These are phyloP conservation scores for Ustilago xerochloae DNA, from an alignment of 1,284 basidiomycete genomes.

Conservation along the genomic window DNA sequence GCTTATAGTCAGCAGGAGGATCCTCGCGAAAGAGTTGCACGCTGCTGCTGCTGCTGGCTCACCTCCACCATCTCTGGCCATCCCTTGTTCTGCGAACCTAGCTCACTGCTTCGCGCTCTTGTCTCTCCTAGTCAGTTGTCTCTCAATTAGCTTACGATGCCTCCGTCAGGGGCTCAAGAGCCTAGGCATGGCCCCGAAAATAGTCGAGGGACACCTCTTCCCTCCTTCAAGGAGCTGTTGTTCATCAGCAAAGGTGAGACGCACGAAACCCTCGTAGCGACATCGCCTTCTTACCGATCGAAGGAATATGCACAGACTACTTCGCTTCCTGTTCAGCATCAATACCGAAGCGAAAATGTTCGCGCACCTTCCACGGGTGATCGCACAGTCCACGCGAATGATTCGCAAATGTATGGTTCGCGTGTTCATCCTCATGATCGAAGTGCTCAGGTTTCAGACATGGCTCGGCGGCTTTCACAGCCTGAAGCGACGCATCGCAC, in stretches of 20 bases:
- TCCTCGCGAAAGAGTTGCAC: neutral
- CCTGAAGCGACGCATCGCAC: neutral
- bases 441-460: neutral
- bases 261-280: neutral
- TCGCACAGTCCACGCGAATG: too few species aligned
- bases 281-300: neutral
- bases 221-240: conserved; percentile 28
- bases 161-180: neutral
- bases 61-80: neutral
- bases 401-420: too few species aligned
- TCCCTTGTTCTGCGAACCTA: neutral
- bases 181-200: too few species aligned
- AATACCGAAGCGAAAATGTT: too few species aligned
- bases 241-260: conserved; percentile 4
- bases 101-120: neutral
- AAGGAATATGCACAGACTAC: neutral
- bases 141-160: neutral
- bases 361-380: too few species aligned
- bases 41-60: too few species aligned
- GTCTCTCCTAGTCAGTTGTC: neutral
- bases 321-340: neutral
- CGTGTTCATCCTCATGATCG: too few species aligned
- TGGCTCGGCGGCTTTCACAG: neutral
- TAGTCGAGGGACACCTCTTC: conserved; percentile 5
- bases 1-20: neutral